A percentile compares a stretch with the other conserved stretches of the same genome.
phyloP scores from a whole-genome alignment of 1,284 basidiomycete species.

The Microbotryum lychnidis-dioicae region DNA sequence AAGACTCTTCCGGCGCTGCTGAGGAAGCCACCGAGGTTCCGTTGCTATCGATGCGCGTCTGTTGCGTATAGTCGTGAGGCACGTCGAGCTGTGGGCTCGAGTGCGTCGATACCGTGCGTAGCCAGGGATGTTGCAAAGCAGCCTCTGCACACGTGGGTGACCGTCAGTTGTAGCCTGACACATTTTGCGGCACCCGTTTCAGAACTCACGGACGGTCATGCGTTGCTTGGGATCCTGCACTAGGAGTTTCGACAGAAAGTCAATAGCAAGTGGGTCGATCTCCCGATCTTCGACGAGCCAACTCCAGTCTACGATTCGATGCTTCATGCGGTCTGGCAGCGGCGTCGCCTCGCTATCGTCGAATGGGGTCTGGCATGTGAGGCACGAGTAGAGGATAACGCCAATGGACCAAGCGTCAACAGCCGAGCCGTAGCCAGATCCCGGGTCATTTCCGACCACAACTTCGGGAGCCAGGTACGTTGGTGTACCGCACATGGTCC shows the following conservation, averaged over 20 bases:
- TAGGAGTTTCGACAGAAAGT: slow-evolving; percentile 50
- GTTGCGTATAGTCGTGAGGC: no score
- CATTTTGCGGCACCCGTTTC: not conserved
- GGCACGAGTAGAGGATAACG: slow-evolving; percentile 84
- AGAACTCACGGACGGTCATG: slow-evolving; percentile 47
- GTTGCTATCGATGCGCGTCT: no score
- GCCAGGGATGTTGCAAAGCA: not conserved
- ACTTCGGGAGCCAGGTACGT: slow-evolving; percentile 80
- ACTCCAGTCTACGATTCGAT: slow-evolving; percentile 26
- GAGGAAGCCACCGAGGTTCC: no score
- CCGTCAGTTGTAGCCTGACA: no score
- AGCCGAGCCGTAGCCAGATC: slow-evolving; percentile 66
- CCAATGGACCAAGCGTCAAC: slow-evolving; percentile 93
- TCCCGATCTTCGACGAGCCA: slow-evolving; percentile 34
- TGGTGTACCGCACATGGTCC: slow-evolving; percentile 82
- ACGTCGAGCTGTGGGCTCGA: no score
- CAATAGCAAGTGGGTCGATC: slow-evolving; percentile 44
- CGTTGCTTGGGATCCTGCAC: slow-evolving; percentile 50
- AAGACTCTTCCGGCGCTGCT: no score
- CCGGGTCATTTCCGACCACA: slow-evolving; percentile 54
- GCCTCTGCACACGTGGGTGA: not conserved
- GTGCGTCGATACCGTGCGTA: no score
- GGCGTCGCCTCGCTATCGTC: slow-evolving; percentile 50
- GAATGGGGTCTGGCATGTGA: slow-evolving; percentile 54
- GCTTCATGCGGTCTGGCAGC: slow-evolving; percentile 42